A percentile compares a stretch with the other conserved stretches of the same genome.
phyloP scores from a whole-genome alignment of 805 yeast genomes.

The Wickerhamiella azyma region DNA sequence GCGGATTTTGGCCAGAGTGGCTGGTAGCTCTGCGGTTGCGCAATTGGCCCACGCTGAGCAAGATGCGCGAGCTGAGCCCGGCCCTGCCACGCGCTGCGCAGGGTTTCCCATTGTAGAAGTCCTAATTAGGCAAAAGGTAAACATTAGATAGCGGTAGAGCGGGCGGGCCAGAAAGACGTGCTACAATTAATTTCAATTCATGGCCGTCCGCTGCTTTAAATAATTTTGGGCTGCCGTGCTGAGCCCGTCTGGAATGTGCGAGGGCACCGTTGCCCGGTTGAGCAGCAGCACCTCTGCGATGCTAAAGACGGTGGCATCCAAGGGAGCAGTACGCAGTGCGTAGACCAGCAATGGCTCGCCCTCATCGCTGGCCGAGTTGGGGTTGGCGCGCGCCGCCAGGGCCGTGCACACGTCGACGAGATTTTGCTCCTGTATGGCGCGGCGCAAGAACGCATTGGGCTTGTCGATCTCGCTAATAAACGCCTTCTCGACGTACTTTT shows the following conservation, averaged over 20 bases:
- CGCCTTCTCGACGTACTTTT: conserved; percentile 47
- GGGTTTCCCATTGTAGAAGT: no score
- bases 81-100: no score
- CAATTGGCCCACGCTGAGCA: no score
- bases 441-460: conserved; percentile 25
- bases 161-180: background rate
- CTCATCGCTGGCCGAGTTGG: conserved; percentile 22
- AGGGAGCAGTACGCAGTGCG: conserved; percentile 23
- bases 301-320: conserved; percentile 22
- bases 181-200: background rate
- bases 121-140: background rate
- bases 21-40: no score
- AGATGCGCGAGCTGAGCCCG: no score
- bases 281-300: conserved; percentile 28
- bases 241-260: conserved; percentile 11
- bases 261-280: conserved; percentile 26
- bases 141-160: background rate
- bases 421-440: conserved; percentile 25
- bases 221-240: conserved; percentile 10
- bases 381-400: conserved; percentile 29
- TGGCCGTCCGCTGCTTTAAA: background rate
- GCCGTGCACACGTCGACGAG: conserved; percentile 23
- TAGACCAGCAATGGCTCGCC: conserved; percentile 24
- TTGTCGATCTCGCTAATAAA: conserved; percentile 29
- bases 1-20: no score